phyloP scores from a whole-genome alignment of 306 rosid species.

The Quercus variabilis region DNA sequence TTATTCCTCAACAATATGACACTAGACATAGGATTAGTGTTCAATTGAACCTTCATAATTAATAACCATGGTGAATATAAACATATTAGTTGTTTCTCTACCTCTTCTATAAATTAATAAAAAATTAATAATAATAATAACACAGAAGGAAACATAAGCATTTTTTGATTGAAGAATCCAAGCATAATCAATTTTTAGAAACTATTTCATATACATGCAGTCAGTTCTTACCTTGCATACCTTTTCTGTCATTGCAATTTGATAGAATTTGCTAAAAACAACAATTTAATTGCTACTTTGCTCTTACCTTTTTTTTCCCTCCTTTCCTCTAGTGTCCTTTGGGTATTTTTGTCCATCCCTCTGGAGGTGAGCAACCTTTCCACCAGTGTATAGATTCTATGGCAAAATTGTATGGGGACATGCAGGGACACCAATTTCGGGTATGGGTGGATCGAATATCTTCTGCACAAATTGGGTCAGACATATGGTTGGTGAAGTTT shows the following conservation, averaged over 20 bases:
- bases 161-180: no score
- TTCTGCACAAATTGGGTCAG: constrained; percentile 48
- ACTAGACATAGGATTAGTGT: not conserved
- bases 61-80: no score
- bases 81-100: no score
- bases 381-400: constrained; percentile 31
- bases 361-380: constrained; percentile 40
- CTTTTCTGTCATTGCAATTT: not conserved
- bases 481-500: constrained; percentile 68
- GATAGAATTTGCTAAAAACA: not conserved
- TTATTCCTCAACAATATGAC: not conserved
- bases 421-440: constrained; percentile 41
- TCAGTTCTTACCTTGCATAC: not conserved
- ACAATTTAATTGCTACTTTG: not conserved
- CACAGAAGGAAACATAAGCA: no score
- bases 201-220: not conserved
- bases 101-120: no score
- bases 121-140: no score
- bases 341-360: constrained; percentile 48
- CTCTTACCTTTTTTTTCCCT: not conserved
- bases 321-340: constrained; percentile 10
- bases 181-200: no score
- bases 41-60: not conserved
- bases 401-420: constrained; percentile 32
- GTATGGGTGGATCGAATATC: constrained; percentile 64